Conservation (phyloP, 495 filamentous ascomycete species). For the Lasiosphaeria hispida region DNA sequence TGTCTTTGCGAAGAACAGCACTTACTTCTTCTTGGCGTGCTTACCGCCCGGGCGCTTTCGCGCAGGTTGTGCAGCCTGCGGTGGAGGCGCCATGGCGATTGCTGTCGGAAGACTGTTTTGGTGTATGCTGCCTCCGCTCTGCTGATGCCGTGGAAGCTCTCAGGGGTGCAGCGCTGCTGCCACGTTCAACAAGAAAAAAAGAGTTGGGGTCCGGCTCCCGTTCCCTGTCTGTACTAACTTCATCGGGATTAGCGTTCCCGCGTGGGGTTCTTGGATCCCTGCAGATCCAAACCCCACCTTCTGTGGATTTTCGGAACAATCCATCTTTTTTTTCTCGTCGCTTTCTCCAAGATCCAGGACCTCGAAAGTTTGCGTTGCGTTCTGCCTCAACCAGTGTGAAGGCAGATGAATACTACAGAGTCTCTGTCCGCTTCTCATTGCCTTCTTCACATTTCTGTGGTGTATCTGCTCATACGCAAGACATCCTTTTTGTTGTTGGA, state of each 20-base stretch:
- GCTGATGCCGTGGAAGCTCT: neutral
- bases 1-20: neutral
- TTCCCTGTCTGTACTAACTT: neutral
- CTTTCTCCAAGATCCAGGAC: neutral
- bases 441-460: too few relatives aligned
- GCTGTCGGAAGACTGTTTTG: slow-evolving; percentile 28
- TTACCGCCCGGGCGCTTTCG: slow-evolving; percentile 41
- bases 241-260: slow-evolving; percentile 16
- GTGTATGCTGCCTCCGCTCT: neutral
- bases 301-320: slow-evolving; percentile 22
- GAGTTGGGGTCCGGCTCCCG: neutral
- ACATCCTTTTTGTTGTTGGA: too few relatives aligned
- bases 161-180: neutral
- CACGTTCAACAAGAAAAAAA: neutral
- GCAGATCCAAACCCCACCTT: slow-evolving; percentile 10
- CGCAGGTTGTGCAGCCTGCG: slow-evolving; percentile 10
- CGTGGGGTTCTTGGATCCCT: slow-evolving; percentile 4
- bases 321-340: slow-evolving; percentile 21
- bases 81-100: neutral
- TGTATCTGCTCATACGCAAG: too few relatives aligned
- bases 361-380: neutral
- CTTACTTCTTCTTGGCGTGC: slow-evolving; percentile 48
- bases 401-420: too few relatives aligned
- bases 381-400: neutral
- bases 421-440: too few relatives aligned